Evolutionary conservation across 108 stramenopile genomes (phyloP).

Genomic region (Nannochloropsis gaditana): DNA sequence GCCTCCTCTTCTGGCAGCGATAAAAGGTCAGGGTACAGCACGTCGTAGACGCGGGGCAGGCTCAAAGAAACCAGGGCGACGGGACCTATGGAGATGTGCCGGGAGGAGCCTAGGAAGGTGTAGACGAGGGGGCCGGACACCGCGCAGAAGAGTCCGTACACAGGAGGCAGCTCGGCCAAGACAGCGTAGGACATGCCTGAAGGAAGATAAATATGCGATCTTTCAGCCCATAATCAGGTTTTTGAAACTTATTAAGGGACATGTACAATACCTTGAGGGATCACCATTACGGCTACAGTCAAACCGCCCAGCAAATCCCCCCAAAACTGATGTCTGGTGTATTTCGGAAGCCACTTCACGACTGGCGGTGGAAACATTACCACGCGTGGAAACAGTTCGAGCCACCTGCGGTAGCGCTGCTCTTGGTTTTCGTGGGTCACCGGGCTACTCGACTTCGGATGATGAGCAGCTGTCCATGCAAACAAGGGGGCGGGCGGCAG

Average conservation of each 20-base stretch:
- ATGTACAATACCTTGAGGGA: neutral
- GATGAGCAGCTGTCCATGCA: neutral
- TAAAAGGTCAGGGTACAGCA: neutral
- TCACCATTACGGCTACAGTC: neutral
- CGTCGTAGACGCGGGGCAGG: conserved; percentile 1
- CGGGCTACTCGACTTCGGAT: neutral
- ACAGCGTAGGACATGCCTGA: conserved; percentile 22
- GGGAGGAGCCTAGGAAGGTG: neutral
- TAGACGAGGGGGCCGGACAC: neutral
- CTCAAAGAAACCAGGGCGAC: conserved; percentile 1
- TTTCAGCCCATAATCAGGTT: no score
- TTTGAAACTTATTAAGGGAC: no score
- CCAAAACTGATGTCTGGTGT: conserved; percentile 7
- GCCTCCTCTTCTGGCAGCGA: neutral
- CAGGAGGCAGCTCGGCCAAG: conserved; percentile 13
- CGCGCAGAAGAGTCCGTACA: conserved; percentile 20
- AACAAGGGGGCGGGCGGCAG: neutral
- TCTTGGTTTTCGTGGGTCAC: neutral
- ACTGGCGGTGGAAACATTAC: neutral
- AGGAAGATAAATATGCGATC: no score
- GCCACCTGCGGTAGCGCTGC: neutral
- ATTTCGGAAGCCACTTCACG: neutral
- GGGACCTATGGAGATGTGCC: neutral
- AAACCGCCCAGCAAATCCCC: neutral
- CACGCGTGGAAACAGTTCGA: neutral